Percentiles rank a stretch among this genome's conserved stretches.
Evolutionary conservation across 2,329 filamentous ascomycete genomes (phyloP).

Genomic region (Nigrospora osmanthi): DNA sequence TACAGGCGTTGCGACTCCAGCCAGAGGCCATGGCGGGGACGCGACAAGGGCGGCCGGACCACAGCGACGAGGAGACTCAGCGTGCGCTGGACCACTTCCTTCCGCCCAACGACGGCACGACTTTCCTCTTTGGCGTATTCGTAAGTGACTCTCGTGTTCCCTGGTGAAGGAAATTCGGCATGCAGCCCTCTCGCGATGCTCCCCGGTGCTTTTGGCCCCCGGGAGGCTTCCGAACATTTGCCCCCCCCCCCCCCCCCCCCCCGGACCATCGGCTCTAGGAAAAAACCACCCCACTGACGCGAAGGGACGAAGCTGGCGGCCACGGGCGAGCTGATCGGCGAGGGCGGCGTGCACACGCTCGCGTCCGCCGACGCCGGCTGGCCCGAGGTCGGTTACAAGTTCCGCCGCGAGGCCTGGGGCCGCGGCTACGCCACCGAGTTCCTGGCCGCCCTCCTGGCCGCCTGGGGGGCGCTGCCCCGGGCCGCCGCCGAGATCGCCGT

Average conservation of each 20-base stretch:
- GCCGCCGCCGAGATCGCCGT: background rate
- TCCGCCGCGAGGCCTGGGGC: constrained; percentile 3
- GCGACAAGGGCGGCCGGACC: constrained; percentile 11
- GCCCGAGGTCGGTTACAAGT: constrained; percentile 6
- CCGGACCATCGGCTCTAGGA: too few species aligned
- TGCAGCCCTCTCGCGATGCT: too few species aligned
- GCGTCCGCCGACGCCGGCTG: constrained; percentile 1
- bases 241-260: too few species aligned
- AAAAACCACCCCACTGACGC: too few species aligned
- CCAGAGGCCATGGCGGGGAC: constrained; percentile 16
- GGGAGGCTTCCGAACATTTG: too few species aligned
- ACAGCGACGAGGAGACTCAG: constrained; percentile 11
- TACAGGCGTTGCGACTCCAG: constrained; percentile 12
- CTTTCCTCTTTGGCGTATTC: constrained; percentile 1
- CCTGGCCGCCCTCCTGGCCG: background rate
- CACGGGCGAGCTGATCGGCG: constrained; percentile 38
- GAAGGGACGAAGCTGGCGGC: constrained; percentile 10
- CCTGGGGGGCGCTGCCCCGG: constrained; percentile 3
- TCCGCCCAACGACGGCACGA: background rate
- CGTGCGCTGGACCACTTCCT: constrained; percentile 8
- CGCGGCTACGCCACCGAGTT: constrained; percentile 4
- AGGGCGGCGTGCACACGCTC: constrained; percentile 11
- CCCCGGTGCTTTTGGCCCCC: too few species aligned
- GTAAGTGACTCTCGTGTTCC: background rate
- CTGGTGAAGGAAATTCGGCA: too few species aligned